Base-by-base conservation (phyloP, 768 basidiomycete species). In the Collybia sordida region DNA sequence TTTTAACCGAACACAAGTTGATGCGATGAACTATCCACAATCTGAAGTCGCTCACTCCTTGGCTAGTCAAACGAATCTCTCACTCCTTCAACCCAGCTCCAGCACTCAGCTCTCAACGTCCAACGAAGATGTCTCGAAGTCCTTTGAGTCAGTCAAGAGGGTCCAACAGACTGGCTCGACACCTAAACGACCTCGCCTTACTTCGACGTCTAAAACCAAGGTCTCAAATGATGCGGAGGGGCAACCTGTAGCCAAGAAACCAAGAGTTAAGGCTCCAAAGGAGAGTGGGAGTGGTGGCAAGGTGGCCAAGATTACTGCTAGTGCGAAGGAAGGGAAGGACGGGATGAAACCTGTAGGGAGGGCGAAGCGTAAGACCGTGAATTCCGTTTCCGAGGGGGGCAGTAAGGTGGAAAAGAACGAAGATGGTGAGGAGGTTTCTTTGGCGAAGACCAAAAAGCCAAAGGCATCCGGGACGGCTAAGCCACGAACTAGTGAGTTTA, bases 401-500 rank as follows among this genome's bases (percentile, higher is more conserved):
- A 27, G 27, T 5, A 11, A 5, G 5, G 27, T 27, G 11, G 21
- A 17, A 4, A 46, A 46, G 17, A 22, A 37, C 1, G 45, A 46
- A 15, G 22, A n/a, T 23, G 19, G 34, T 34, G 35, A 21, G 23
- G 3, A 36, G 24, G 35, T 21, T 45, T 27, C 22, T 14, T 25
- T 25, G 44, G 21, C 22, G 36, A 46, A 14, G 21, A 36, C 22
- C 31, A 34, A 19, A 36, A 46, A 24, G 45, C 2, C 14, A 36
- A 55, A 38, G 34, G 6, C 28, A 17, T 37, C 31, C n/a, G 36
- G 28, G 1, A 36, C 42, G 12, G 27, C 42, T 12, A 41, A 19
- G n/a, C 41, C 25, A 15, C 50, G 50, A 35, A 42, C 53, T 49
- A 45, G 47, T 50, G 47, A 8, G 12, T 17, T 4, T 3, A n/a